Percentiles rank a stretch among this genome's conserved stretches.
Conservation (phyloP, 2,329 filamentous ascomycete genomes). For the Hypoxylon sp. region DNA sequence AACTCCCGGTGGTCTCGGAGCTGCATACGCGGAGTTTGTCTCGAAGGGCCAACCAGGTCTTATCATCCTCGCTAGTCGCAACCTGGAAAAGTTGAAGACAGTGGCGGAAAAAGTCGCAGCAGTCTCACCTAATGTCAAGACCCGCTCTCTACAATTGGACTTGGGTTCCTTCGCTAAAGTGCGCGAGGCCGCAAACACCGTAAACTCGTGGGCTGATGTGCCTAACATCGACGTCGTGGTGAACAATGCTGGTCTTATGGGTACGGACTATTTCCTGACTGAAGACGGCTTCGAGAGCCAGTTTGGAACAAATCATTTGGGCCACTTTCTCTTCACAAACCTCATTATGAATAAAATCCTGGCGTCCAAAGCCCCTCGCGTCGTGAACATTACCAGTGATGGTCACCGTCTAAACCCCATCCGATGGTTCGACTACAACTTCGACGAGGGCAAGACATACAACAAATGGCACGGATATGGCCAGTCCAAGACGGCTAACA, state of each 20-base stretch:
- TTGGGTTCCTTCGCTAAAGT: conserved; percentile 32
- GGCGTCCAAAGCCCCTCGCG: conserved; percentile 49
- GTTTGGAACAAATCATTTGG: conserved; percentile 58
- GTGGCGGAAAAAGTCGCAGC: conserved; percentile 56
- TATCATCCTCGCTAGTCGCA: conserved; percentile 65
- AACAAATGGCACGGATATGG: conserved; percentile 56
- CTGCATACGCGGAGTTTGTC: conserved; percentile 50
- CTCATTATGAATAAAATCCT: conserved; percentile 55
- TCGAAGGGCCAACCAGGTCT: conserved; percentile 58
- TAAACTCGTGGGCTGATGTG: conserved; percentile 55
- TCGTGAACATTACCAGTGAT: conserved; percentile 63
- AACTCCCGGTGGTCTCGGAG: conserved; percentile 59
- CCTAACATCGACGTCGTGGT: conserved; percentile 38
- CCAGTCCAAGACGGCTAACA: conserved; percentile 58
- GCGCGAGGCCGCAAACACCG: conserved; percentile 56
- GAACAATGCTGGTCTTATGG: conserved; percentile 59
- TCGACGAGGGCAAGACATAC: conserved; percentile 53
- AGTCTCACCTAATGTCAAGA: conserved; percentile 54
- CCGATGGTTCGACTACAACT: conserved; percentile 61
- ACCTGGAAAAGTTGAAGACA: conserved; percentile 55
- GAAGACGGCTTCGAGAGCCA: conserved; percentile 60
- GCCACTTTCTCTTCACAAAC: conserved; percentile 60
- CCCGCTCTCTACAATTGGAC: conserved; percentile 52
- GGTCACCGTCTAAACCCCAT: conserved; percentile 61
- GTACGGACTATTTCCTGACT: conserved; percentile 46